Evolutionary conservation across 306 rosid species (phyloP), one percentile per base, ranked within the genome.

Genomic region (Fragaria vesca): DNA sequence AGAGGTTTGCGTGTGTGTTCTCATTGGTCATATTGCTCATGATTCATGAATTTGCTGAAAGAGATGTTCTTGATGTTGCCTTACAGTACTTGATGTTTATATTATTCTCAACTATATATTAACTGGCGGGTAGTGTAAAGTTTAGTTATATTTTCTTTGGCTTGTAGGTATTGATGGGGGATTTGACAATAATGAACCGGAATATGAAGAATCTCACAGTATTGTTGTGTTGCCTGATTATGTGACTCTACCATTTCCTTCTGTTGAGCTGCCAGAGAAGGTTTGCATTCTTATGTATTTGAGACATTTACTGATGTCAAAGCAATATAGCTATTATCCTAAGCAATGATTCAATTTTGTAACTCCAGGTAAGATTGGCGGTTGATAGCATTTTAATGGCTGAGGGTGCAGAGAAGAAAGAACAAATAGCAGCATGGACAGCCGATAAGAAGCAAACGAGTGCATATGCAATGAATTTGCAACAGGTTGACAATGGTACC

Each of bases 231-330:
- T 95, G 76, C 98, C 98, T 34, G 85, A 88, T 73, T 86, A 89
- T 83, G 90, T 84, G 21, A 80, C 92, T 48, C 98, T 95, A 84
- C 90, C 97, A 63, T 95, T 92, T 80, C 98, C 98, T 52, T 92
- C 97, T 0, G 98, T 95, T 77, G 97, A 95, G 86, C 84, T 95
- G 79, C 98, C 98, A 21, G 98, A 95, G 91, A 95, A 92, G 97
- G 98, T 95, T 72, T 10, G 47, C 9, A 8, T 21, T 71, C 76
- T 32, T 32, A 20, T 32, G 66, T 62, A 16, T 13, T 71, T 61
- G 45, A 11, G 20, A 58, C n/a, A 24, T 58, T 71, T 55, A 57
- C 28, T 38, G 9, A 72, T 30, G 47, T 40, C 63, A 47, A 60
- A 20, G 2, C 15, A 51, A 8, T 38, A 69, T 6, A 42, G 43